These are phyloP conservation scores for Claviceps spartinae DNA, from an alignment of 2,329 filamentous ascomycete genomes.

Conservation along the genomic window DNA sequence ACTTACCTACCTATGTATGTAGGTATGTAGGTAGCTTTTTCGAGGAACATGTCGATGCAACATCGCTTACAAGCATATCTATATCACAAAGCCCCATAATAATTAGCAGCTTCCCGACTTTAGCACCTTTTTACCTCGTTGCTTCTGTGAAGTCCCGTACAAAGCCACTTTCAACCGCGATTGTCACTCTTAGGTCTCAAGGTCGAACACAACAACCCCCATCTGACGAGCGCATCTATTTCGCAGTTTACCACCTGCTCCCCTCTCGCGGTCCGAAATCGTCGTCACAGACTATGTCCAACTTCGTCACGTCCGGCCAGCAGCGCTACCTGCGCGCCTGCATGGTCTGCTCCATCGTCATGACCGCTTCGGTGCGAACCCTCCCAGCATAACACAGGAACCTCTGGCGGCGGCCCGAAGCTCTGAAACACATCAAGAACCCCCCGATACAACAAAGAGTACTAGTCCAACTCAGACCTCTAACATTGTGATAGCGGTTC, in stretches of 20 bases:
- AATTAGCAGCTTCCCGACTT: too few relatives aligned
- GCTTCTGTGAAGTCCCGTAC: too few relatives aligned
- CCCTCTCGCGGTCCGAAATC: neutral
- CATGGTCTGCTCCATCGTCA: slow-evolving; percentile 96
- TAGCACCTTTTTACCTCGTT: too few relatives aligned
- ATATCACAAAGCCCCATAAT: neutral
- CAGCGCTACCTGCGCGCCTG: slow-evolving; percentile 85
- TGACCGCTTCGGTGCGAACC: slow-evolving; percentile 54
- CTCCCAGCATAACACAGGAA: neutral
- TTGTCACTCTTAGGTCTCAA: too few relatives aligned
- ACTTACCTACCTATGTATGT: too few relatives aligned
- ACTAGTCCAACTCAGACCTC: neutral
- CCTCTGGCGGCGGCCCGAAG: too few relatives aligned
- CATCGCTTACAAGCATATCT: slow-evolving; percentile 7
- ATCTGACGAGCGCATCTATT: neutral
- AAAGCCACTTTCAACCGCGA: too few relatives aligned
- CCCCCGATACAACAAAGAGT: neutral
- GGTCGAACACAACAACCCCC: neutral
- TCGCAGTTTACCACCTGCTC: neutral
- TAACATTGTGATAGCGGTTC: slow-evolving; percentile 50
- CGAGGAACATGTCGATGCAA: neutral
- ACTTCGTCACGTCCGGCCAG: slow-evolving; percentile 60
- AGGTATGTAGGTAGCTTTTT: too few relatives aligned
- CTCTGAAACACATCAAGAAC: too few relatives aligned
- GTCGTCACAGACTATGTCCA: slow-evolving; percentile 16